Evolutionary conservation across 441 rosid genomes (phyloP).

Genomic region (Eugenia klotzschiana): DNA sequence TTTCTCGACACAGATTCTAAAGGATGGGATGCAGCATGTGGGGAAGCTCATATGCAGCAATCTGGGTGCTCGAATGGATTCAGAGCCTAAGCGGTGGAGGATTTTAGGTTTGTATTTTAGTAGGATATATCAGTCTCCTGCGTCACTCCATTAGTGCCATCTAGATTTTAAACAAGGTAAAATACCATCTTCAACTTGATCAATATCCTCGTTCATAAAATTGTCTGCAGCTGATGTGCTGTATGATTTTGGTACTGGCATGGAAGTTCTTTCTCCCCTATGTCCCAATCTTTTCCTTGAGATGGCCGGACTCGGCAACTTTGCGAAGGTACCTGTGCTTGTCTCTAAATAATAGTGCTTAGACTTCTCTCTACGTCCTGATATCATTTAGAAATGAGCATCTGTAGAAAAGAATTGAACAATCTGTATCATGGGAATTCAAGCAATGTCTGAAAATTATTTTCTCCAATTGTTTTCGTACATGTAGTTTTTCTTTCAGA

Average conservation of each 20-base stretch:
- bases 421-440: background rate
- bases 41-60: conserved; percentile 90
- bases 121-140: background rate
- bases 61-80: conserved; percentile 96
- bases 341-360: background rate
- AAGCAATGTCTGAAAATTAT: background rate
- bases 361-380: background rate
- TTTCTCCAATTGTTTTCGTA: background rate
- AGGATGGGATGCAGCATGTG: conserved; percentile 93
- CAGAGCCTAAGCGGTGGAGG: conserved; percentile 93
- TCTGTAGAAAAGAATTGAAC: background rate
- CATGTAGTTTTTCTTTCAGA: background rate
- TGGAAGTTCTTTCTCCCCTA: conserved; percentile 81
- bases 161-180: background rate
- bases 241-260: conserved; percentile 80
- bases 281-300: conserved; percentile 87
- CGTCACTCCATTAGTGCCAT: background rate
- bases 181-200: conserved; percentile 5
- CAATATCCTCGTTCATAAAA: background rate
- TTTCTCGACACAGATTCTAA: conserved; percentile 44
- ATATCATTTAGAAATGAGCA: background rate
- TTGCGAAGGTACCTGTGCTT: conserved; percentile 49
- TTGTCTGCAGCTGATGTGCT: conserved; percentile 70
- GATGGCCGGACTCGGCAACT: conserved; percentile 94
- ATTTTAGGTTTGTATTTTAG: conserved; percentile 44